Conservation (phyloP, 148 eudicot species). For the Cornus kousa region DNA sequence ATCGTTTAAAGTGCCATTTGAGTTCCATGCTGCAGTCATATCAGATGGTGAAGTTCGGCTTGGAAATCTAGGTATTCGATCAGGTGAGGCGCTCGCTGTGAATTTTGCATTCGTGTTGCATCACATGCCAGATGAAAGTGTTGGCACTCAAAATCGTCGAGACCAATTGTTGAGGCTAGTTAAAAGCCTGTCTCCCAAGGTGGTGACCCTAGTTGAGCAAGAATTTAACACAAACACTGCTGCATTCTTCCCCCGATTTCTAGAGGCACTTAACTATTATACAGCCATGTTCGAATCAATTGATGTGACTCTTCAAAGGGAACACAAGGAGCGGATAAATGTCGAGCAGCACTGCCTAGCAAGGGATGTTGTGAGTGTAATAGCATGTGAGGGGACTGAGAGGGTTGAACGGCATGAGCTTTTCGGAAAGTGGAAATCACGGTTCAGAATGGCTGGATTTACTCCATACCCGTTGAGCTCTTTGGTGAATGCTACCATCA, state of each 20-base stretch:
- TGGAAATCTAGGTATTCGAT: slow-evolving; percentile 27
- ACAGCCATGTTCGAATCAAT: slow-evolving; percentile 50
- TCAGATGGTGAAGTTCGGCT: slow-evolving; percentile 19
- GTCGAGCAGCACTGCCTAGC: slow-evolving; percentile 55
- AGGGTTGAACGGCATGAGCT: slow-evolving; percentile 47
- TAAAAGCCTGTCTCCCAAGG: slow-evolving; percentile 36
- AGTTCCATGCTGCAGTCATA: slow-evolving; percentile 28
- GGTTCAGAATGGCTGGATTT: slow-evolving; percentile 41
- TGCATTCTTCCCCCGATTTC: slow-evolving; percentile 42
- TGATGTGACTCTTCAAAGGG: slow-evolving; percentile 40
- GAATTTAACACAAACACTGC: slow-evolving; percentile 49
- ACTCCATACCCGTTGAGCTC: slow-evolving; percentile 31
- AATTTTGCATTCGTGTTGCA: slow-evolving; percentile 52
- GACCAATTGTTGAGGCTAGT: slow-evolving; percentile 45
- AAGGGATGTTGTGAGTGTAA: slow-evolving; percentile 46
- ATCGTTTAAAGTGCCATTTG: slow-evolving; percentile 42
- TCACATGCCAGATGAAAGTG: slow-evolving; percentile 53
- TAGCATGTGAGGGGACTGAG: slow-evolving; percentile 49
- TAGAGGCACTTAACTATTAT: slow-evolving; percentile 42
- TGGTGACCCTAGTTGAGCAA: slow-evolving; percentile 56
- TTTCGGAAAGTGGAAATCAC: slow-evolving; percentile 34
- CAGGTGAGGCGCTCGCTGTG: slow-evolving; percentile 37
- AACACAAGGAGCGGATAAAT: slow-evolving; percentile 44
- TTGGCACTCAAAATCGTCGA: slow-evolving; percentile 37
- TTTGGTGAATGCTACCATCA: slow-evolving; percentile 35